Evolutionary conservation across 345 rosid genomes (phyloP).

Genomic region (Citrus inodora): DNA sequence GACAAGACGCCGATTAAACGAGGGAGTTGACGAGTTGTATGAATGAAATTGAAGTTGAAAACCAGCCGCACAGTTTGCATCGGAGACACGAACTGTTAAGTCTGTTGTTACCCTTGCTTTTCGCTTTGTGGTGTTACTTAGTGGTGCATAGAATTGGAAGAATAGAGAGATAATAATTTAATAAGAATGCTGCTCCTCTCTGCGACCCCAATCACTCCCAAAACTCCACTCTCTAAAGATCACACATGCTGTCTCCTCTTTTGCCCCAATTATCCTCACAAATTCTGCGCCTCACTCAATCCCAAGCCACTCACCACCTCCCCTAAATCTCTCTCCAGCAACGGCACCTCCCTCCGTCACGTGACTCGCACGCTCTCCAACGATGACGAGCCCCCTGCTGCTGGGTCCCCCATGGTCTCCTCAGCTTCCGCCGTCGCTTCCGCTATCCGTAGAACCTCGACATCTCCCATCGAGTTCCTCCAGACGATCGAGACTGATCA

Average conservation of each 20-base stretch:
- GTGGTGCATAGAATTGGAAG: too few relatives aligned
- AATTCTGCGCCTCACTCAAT: conserved; percentile 8
- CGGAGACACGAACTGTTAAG: too few relatives aligned
- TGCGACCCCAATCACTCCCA: conserved; percentile 33
- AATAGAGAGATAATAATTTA: too few relatives aligned
- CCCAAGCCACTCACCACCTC: conserved; percentile 14
- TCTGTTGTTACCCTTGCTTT: too few relatives aligned
- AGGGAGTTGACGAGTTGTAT: too few relatives aligned
- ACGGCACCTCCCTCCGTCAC: conserved; percentile 44
- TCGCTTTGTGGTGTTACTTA: too few relatives aligned
- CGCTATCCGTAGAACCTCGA: conserved; percentile 62
- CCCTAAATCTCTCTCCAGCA: conserved; percentile 30
- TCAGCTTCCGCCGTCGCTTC: conserved; percentile 82
- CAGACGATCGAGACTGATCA: conserved; percentile 59
- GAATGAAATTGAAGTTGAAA: too few relatives aligned
- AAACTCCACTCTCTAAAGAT: conserved; percentile 16
- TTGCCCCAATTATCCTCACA: conserved; percentile 5
- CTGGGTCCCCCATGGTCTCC: conserved; percentile 27
- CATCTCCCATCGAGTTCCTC: conserved; percentile 67
- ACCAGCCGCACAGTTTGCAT: too few relatives aligned
- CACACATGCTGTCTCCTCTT: conserved; percentile 26
- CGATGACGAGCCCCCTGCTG: conserved; percentile 21
- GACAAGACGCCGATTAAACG: too few relatives aligned
- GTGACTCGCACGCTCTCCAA: conserved; percentile 40
- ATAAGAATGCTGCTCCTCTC: too few relatives aligned